Base-by-base conservation (phyloP, 176 grass and related monocot genomes). In the Neostapfia colusana region DNA sequence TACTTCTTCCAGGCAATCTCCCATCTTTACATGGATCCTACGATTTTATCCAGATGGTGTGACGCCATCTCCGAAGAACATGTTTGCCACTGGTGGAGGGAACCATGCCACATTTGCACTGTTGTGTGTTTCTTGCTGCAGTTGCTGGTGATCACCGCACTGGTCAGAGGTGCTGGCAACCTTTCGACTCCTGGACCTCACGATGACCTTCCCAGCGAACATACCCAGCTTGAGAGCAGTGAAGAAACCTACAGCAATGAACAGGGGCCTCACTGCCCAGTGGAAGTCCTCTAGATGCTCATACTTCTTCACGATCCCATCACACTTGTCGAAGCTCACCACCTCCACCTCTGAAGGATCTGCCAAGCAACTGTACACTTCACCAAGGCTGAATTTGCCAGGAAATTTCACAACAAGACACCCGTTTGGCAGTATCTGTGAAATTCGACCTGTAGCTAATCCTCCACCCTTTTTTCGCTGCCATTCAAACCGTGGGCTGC, bases 281-380 rank as follows among this genome's bases (percentile, higher is more conserved):
- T 99, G 96, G 63, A 92, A 95, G 66, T 99, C 92, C 71, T 99
- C 92, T 0, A 99, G 90, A 81, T 99, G 96, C 61, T 90, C 83
- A 36, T 95, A 99, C 70, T 99, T 99, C 88, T 95, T 90, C 45
- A 89, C 70, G n/a, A 92, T 62, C 60, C 96, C 96, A 18, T 99
- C 85, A 0, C 92, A 99, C 38, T 87, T 92, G 63, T 89, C 83
- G 58, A 99, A 99, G 75, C 65, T 95, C 61, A 95, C 89, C 15
- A 51, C 56, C 75, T 99, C 92, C 49, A 99, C 89, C 81, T 99
- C 92, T 3, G 83, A 85, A 54, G 96, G 96, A 54, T 99, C 96
- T 38, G 92, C 96, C 62, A 99, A 71, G 70, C 73, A 83, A 79
- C 48, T 81, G 69, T 46, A 70, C 16, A 77, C 75, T 51, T 92